These are phyloP conservation scores for Boehmeria nivea DNA, from an alignment of 306 rosid species.

Conservation along the genomic window DNA sequence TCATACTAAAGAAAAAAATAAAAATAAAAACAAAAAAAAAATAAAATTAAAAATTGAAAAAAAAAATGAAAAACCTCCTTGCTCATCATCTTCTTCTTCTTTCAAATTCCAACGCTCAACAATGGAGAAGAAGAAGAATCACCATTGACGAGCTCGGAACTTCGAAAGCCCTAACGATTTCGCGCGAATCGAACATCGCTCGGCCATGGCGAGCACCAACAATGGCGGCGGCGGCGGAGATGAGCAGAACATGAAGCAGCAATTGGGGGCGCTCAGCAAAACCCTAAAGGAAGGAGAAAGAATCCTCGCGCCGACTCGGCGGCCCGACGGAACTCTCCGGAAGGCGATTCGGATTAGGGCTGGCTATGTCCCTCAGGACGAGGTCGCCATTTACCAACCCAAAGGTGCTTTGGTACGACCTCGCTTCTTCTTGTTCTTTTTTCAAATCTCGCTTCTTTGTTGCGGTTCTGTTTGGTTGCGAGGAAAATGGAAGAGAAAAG, in stretches of 20 bases:
- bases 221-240: constrained; percentile 33
- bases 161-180: neutral
- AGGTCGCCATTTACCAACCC: constrained; percentile 82
- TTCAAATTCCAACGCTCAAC: too few relatives aligned
- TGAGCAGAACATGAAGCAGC: constrained; percentile 29
- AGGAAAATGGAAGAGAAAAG: constrained; percentile 4
- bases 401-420: constrained; percentile 57
- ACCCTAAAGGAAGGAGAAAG: constrained; percentile 84
- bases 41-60: too few relatives aligned
- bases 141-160: neutral
- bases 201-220: constrained; percentile 38
- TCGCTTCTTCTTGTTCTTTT: neutral
- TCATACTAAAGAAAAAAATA: too few relatives aligned
- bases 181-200: neutral
- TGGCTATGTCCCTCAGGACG: constrained; percentile 82
- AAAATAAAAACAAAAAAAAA: too few relatives aligned
- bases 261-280: constrained; percentile 40
- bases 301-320: constrained; percentile 63
- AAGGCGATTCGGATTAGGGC: constrained; percentile 79
- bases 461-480: constrained; percentile 26
- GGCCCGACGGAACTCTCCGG: constrained; percentile 92
- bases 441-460: neutral
- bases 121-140: neutral
- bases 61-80: too few relatives aligned
- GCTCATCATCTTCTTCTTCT: too few relatives aligned